phyloP scores from a whole-genome alignment of 495 filamentous ascomycete genomes.

The Penicillium tannophilum region DNA sequence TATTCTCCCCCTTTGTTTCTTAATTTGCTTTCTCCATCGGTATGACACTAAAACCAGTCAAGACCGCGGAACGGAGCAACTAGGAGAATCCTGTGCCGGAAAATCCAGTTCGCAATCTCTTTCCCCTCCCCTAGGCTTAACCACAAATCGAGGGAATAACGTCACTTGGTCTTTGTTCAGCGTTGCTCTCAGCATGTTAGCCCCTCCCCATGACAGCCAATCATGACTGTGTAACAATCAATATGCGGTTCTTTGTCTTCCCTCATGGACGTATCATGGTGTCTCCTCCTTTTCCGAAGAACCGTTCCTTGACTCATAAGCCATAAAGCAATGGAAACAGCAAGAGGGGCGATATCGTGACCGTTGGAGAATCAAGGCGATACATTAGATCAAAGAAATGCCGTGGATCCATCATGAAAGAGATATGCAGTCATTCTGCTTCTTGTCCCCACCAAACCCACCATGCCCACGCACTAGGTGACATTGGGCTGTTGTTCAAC shows the following conservation, averaged over 20 bases:
- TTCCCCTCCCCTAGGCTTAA: neutral
- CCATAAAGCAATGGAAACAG: neutral
- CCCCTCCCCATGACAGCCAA: constrained; percentile 1
- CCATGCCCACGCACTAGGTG: neutral
- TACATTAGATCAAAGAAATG: constrained; percentile 5
- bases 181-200: constrained; percentile 6
- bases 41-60: no score
- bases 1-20: constrained; percentile 7
- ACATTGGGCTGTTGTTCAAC: neutral
- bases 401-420: neutral
- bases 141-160: constrained; percentile 2
- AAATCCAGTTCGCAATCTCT: neutral
- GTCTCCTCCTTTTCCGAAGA: constrained; percentile 27
- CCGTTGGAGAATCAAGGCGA: constrained; percentile 9
- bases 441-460: neutral
- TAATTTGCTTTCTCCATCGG: constrained; percentile 3
- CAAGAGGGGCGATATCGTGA: constrained; percentile 8
- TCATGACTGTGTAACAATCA: constrained; percentile 1
- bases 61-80: neutral
- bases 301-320: constrained; percentile 10
- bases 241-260: constrained; percentile 6
- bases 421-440: constrained; percentile 1
- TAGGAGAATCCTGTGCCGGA: constrained; percentile 1
- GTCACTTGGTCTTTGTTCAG: constrained; percentile 12
- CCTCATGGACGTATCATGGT: constrained; percentile 27